Conservation (phyloP, 768 basidiomycete genomes). For the Calocybe indica region DNA sequence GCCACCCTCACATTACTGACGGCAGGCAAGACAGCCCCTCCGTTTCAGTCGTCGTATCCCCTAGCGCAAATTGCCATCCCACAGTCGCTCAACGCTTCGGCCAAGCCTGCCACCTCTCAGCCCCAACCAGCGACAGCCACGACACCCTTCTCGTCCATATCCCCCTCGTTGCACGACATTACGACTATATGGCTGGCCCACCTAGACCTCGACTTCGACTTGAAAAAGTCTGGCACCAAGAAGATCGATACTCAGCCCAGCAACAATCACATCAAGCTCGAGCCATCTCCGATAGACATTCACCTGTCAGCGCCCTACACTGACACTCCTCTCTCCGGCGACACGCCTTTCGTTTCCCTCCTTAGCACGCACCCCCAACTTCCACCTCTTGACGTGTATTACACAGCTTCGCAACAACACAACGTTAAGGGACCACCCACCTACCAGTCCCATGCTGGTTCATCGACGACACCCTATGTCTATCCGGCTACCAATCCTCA, state of each 20-base stretch:
- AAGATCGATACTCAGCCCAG: conserved; percentile 1
- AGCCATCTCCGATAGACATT: conserved; percentile 17
- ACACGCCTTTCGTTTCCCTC: conserved; percentile 1
- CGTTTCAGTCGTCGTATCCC: conserved; percentile 32
- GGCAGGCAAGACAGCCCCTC: conserved; percentile 27
- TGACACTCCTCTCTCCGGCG: conserved; percentile 9
- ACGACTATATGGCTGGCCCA: conserved; percentile 56
- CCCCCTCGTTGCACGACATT: conserved; percentile 52
- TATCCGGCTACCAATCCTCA: background rate
- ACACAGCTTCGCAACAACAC: background rate
- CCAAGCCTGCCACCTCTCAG: conserved; percentile 7
- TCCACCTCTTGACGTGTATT: conserved; percentile 10
- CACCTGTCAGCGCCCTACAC: conserved; percentile 11
- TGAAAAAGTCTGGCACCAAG: conserved; percentile 2
- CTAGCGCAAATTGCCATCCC: conserved; percentile 12
- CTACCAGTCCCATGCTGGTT: background rate
- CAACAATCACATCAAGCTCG: conserved; percentile 23
- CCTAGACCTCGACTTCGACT: conserved; percentile 28
- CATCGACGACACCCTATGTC: background rate
- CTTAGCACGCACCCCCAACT: conserved; percentile 6
- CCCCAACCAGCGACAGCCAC: conserved; percentile 26
- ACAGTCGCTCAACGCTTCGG: too few relatives aligned
- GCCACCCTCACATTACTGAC: conserved; percentile 46
- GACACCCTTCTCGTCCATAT: conserved; percentile 40
- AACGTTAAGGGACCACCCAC: background rate